These are phyloP conservation scores for Septoria linicola DNA, from an alignment of 2,329 filamentous ascomycete species.

Conservation along the genomic window DNA sequence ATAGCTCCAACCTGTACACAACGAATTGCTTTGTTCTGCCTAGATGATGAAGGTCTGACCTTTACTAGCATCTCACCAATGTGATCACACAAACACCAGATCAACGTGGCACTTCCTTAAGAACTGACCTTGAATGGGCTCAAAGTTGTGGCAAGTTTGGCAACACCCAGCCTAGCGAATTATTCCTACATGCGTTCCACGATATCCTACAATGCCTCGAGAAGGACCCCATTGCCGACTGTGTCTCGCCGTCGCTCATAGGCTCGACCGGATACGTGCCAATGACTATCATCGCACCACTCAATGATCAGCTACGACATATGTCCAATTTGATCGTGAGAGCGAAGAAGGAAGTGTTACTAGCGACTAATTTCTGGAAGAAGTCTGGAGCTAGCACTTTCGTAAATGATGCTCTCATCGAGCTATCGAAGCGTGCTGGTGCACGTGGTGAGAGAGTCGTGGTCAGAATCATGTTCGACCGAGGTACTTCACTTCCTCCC, in stretches of 20 bases:
- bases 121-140: slow-evolving; percentile 50
- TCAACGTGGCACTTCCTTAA: slow-evolving; percentile 8
- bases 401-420: slow-evolving; percentile 66
- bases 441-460: slow-evolving; percentile 58
- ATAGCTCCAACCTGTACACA: too few relatives aligned
- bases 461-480: slow-evolving; percentile 74
- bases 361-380: slow-evolving; percentile 76
- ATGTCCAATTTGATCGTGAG: slow-evolving; percentile 73
- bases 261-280: slow-evolving; percentile 56
- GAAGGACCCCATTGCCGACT: slow-evolving; percentile 51
- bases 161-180: slow-evolving; percentile 58
- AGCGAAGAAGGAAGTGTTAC: slow-evolving; percentile 69
- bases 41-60: neutral
- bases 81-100: slow-evolving; percentile 24
- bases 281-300: slow-evolving; percentile 65
- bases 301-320: slow-evolving; percentile 70
- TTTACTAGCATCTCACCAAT: slow-evolving; percentile 25
- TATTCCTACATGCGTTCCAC: slow-evolving; percentile 68
- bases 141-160: slow-evolving; percentile 68
- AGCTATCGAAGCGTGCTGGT: slow-evolving; percentile 66
- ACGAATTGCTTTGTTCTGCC: too few relatives aligned
- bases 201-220: slow-evolving; percentile 61
- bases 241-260: slow-evolving; percentile 60
- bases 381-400: slow-evolving; percentile 65
- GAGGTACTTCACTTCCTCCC: slow-evolving; percentile 50